Evolutionary conservation across 2,329 filamentous ascomycete species (phyloP).

Genomic region (Ophiostoma sp.): DNA sequence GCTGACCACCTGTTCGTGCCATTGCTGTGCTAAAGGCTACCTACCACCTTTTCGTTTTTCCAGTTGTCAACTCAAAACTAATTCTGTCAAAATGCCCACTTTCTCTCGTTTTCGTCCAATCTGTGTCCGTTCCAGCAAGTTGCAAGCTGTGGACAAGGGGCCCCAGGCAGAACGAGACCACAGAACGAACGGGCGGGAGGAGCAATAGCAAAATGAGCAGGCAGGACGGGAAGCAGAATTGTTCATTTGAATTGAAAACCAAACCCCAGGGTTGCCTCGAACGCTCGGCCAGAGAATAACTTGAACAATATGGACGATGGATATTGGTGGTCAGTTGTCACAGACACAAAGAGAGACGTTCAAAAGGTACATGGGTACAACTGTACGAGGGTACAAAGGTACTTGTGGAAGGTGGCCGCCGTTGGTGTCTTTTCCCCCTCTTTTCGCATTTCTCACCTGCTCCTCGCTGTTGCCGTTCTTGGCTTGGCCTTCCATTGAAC

Average conservation of each 20-base stretch:
- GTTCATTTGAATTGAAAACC: neutral
- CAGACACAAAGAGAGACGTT: neutral
- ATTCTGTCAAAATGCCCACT: neutral
- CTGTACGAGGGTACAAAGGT: constrained; percentile 4
- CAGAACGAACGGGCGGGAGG: neutral
- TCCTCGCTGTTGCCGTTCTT: neutral
- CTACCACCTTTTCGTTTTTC: neutral
- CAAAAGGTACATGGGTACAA: neutral
- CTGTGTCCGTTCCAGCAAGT: neutral
- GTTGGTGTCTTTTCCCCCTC: neutral
- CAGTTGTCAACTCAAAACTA: neutral
- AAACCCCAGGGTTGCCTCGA: neutral
- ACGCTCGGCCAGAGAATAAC: neutral
- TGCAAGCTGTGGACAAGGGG: neutral
- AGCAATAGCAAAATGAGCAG: neutral
- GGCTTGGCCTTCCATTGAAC: constrained; percentile 11
- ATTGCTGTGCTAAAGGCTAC: neutral
- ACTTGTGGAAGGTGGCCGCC: neutral
- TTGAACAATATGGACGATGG: neutral
- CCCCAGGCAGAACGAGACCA: neutral
- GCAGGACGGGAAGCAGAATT: neutral
- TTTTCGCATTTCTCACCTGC: constrained; percentile 8
- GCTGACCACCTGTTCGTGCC: constrained; percentile 12
- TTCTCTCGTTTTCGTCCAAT: neutral
- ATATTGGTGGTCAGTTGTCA: neutral